phyloP scores from a whole-genome alignment of 495 filamentous ascomycete genomes.

The Cetradonia linearis region DNA sequence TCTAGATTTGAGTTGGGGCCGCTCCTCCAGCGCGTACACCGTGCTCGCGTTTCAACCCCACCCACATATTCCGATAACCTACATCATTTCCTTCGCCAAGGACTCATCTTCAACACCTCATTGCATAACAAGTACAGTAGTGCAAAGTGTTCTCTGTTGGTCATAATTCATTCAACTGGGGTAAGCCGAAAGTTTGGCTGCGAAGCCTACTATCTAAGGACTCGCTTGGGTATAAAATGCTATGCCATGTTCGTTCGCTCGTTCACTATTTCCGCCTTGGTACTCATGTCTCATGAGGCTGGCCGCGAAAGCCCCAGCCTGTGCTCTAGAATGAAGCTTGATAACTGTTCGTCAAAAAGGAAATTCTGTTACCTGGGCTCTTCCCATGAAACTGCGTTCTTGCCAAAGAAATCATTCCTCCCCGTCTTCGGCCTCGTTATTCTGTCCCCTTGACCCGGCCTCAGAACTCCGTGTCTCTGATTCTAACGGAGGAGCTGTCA shows the following conservation, averaged over 20 bases:
- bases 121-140: not conserved
- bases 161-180: not conserved
- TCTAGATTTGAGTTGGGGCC: slow-evolving; percentile 17
- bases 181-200: not conserved
- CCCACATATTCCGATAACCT: slow-evolving; percentile 12
- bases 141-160: not conserved
- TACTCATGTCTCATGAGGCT: not conserved
- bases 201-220: slow-evolving; percentile 8
- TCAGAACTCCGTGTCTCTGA: slow-evolving; percentile 4
- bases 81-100: slow-evolving; percentile 6
- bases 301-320: not conserved
- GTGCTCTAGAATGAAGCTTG: not conserved
- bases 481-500: slow-evolving; percentile 19
- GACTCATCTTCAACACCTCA: slow-evolving; percentile 6
- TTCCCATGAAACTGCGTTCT: not conserved
- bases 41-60: slow-evolving; percentile 13
- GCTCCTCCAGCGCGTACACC: slow-evolving; percentile 7
- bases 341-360: not conserved
- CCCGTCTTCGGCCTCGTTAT: slow-evolving; percentile 3
- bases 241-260: slow-evolving; percentile 4
- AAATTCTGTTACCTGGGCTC: not conserved
- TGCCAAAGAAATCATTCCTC: slow-evolving; percentile 3
- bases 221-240: slow-evolving; percentile 14
- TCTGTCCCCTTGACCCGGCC: not conserved
- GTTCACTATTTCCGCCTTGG: not conserved